Evolutionary conservation across 257 asterid genomes (phyloP).

Genomic region (Solanum pimpinellifolium): DNA sequence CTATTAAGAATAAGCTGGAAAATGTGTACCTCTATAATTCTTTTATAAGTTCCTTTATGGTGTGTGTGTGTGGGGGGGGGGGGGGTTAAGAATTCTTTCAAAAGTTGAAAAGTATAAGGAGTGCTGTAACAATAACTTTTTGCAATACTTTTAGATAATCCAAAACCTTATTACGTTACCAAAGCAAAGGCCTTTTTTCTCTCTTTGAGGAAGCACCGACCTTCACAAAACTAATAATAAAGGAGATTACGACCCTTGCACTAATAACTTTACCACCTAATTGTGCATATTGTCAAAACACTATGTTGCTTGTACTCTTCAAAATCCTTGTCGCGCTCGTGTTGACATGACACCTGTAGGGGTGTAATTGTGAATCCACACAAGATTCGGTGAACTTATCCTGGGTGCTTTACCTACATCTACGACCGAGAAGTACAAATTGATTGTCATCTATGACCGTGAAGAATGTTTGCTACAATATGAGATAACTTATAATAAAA

Average conservation of each 20-base stretch:
- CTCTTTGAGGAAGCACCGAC: neutral
- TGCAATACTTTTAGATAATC: neutral
- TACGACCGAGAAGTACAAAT: neutral
- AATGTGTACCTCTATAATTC: neutral
- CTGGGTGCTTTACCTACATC: neutral
- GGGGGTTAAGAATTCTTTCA: neutral
- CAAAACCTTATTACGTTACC: neutral
- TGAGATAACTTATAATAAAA: neutral
- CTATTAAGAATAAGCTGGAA: neutral
- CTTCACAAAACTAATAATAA: neutral
- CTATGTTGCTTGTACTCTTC: neutral
- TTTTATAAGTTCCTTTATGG: neutral
- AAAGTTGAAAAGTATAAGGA: neutral
- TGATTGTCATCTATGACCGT: neutral
- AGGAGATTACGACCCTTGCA: neutral
- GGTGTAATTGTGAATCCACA: neutral
- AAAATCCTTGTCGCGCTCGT: neutral
- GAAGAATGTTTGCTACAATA: neutral
- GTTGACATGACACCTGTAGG: neutral
- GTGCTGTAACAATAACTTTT: neutral
- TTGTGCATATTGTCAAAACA: neutral
- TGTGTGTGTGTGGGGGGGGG: neutral
- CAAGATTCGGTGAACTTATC: neutral
- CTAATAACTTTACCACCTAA: neutral
- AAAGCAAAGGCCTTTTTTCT: neutral